A percentile compares a stretch with the other conserved stretches of the same genome.
phyloP scores from a whole-genome alignment of 1,284 basidiomycete genomes.

The Ustilago lituana region DNA sequence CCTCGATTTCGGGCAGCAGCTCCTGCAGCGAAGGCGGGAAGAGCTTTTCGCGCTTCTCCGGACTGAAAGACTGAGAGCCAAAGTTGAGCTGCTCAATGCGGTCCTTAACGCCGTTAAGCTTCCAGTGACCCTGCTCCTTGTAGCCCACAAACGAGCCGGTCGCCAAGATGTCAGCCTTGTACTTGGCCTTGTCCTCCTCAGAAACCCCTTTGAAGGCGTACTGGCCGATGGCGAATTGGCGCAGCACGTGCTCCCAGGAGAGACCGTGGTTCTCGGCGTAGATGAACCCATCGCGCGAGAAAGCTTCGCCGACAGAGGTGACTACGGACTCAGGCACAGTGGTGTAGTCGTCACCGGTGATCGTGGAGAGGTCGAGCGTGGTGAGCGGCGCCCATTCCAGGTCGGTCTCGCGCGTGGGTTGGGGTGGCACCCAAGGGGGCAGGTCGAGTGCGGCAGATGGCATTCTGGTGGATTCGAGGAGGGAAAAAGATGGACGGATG shows the following conservation, averaged over 20 bases:
- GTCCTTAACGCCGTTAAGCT: constrained; percentile 66
- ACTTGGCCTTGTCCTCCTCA: constrained; percentile 58
- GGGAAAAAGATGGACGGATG: background rate
- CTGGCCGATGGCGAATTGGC: constrained; percentile 66
- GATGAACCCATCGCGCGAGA: constrained; percentile 61
- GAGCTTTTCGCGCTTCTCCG: constrained; percentile 33
- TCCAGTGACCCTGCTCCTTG: constrained; percentile 70
- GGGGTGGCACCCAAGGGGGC: constrained; percentile 58
- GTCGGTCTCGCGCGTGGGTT: constrained; percentile 50
- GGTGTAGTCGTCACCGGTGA: constrained; percentile 59
- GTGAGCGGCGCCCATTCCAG: constrained; percentile 64
- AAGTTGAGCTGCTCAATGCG: constrained; percentile 70
- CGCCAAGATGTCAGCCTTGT: constrained; percentile 60
- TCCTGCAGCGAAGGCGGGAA: constrained; percentile 57
- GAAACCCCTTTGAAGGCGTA: constrained; percentile 60
- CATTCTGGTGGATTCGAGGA: constrained; percentile 1
- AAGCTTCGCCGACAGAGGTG: constrained; percentile 56
- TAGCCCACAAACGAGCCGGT: constrained; percentile 67
- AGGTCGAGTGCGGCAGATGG: constrained; percentile 18
- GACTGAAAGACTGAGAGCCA: constrained; percentile 63
- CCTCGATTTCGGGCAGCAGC: constrained; percentile 67
- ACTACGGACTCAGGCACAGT: constrained; percentile 56
- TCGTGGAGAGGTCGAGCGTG: constrained; percentile 60
- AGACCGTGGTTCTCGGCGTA: constrained; percentile 66
- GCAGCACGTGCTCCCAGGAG: constrained; percentile 56